Percentiles rank a stretch among this genome's conserved stretches.
Conservation (phyloP, 2,329 filamentous ascomycete genomes). For the Aotearoamyces nothofagi region DNA sequence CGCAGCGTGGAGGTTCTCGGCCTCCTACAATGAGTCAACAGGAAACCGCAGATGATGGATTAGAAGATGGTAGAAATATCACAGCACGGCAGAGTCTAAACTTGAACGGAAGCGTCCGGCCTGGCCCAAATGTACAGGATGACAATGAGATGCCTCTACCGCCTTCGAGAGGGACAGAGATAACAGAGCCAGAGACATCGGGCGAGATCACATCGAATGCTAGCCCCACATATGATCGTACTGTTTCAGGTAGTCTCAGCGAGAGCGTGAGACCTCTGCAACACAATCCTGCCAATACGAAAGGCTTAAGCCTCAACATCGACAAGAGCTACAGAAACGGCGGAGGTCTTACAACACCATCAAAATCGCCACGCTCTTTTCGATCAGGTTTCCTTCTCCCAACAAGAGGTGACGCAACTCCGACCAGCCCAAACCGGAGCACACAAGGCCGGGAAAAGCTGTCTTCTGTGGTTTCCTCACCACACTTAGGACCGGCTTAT, state of each 20-base stretch:
- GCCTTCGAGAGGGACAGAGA: slow-evolving; percentile 65
- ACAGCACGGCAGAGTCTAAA: slow-evolving; percentile 42
- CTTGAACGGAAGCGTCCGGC: slow-evolving; percentile 26
- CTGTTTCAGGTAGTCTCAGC: slow-evolving; percentile 44
- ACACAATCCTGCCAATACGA: slow-evolving; percentile 19
- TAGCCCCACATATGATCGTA: slow-evolving; percentile 49
- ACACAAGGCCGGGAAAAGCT: slow-evolving; percentile 64
- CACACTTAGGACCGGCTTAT: slow-evolving; percentile 39
- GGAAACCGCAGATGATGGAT: slow-evolving; percentile 25
- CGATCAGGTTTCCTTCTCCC: slow-evolving; percentile 59
- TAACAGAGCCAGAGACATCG: slow-evolving; percentile 57
- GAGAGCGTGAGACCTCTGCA: slow-evolving; percentile 65
- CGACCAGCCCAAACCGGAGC: slow-evolving; percentile 35
- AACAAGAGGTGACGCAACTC: slow-evolving; percentile 33
- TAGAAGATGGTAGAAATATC: slow-evolving; percentile 27
- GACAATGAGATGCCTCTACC: slow-evolving; percentile 42
- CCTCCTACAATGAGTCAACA: slow-evolving; percentile 22
- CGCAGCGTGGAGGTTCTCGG: slow-evolving; percentile 54
- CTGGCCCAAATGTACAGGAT: slow-evolving; percentile 16
- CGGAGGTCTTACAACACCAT: slow-evolving; percentile 38
- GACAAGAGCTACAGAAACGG: slow-evolving; percentile 40
- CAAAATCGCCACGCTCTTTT: slow-evolving; percentile 63
- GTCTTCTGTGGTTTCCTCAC: slow-evolving; percentile 67
- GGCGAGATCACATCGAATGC: slow-evolving; percentile 61
- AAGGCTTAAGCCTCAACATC: slow-evolving; percentile 40